Evolutionary conservation across 2,329 filamentous ascomycete genomes (phyloP), one percentile per base, ranked within the genome.

Genomic region (Grosmannia penicillata): DNA sequence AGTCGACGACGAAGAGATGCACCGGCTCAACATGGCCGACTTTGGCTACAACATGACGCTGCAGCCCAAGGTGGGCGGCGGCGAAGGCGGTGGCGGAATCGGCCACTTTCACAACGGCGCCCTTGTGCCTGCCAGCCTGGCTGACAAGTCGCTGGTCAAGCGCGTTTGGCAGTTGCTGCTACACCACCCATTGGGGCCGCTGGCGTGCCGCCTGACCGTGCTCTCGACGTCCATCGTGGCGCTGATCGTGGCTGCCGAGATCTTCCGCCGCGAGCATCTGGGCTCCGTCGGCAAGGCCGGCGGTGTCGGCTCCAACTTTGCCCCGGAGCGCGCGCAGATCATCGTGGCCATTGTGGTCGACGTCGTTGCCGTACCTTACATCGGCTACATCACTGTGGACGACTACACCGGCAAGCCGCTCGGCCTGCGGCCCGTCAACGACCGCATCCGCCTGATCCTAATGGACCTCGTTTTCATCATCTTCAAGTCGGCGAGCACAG

Each of bases 401-500:
- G 91, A 98, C 61, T 96, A 95, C 60, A 91, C 84, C 6, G 84
- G 85, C 23, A 93, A 93, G 55, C 91, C 93, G 18, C 66, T 98
- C 17, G 91, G 91, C 2, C 64, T 98, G 43, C 81, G 93, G 31
- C 78, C 78, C 7, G 77, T 85, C 9, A 78, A 78, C 40, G 80
- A 84, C 35, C 98, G 98, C 56, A 82, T 93, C 47, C 76, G 82
- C 13, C 73, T 98, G 36, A 82, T 96, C 43, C 74, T 98, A 39
- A 72, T 94, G 41, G 91, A 98, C 58, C 68, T 98, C 4, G 78
- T 95, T 51, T 98, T 98, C 56, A 94, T 98, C 52, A 87, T 96
- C 30, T 94, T 98, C 62, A 89, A 94, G 57, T 86, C 87, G 4
- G 86, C 87, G 37, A 96, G 94, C 59, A 72, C 93, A 21, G 82